phyloP scores from a whole-genome alignment of 2,329 filamentous ascomycete species.

The Chrysosporium queenslandicum region DNA sequence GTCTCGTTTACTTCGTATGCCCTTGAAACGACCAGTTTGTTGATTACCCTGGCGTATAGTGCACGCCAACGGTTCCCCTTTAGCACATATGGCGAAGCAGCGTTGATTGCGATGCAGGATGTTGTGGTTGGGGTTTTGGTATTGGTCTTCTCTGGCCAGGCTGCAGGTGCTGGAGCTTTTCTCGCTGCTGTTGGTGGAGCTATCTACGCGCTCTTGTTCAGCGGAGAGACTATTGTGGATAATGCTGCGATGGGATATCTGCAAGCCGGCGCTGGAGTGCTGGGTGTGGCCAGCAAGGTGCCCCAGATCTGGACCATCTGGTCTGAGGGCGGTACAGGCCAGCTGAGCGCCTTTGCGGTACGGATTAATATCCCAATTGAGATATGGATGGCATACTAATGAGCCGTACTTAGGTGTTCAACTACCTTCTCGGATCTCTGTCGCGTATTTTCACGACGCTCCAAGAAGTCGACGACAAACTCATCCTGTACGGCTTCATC shows the following conservation, averaged over 20 bases:
- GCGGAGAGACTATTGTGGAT: conserved; percentile 50
- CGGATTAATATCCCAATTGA: conserved; percentile 28
- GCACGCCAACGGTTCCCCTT: conserved; percentile 85
- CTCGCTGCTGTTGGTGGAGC: conserved; percentile 63
- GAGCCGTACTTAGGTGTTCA: conserved; percentile 68
- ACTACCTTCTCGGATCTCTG: conserved; percentile 87
- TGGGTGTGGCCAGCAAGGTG: conserved; percentile 82
- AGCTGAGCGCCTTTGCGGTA: conserved; percentile 93
- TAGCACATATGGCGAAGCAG: conserved; percentile 92
- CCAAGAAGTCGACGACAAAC: conserved; percentile 91
- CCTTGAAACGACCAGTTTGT: conserved; percentile 77
- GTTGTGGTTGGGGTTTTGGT: conserved; percentile 80
- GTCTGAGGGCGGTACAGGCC: conserved; percentile 77
- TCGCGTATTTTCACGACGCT: conserved; percentile 95
- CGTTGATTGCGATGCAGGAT: conserved; percentile 84
- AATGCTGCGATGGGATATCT: conserved; percentile 60
- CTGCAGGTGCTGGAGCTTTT: conserved; percentile 61
- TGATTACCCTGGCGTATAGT: conserved; percentile 89
- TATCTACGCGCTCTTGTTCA: conserved; percentile 59
- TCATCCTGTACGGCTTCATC: conserved; percentile 91
- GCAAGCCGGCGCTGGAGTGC: conserved; percentile 70
- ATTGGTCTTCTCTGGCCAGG: conserved; percentile 66
- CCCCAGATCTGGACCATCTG: conserved; percentile 87
- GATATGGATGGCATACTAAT: conserved; percentile 8
- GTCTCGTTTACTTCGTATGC: conserved; percentile 84